A percentile compares a stretch with the other conserved stretches of the same genome.
These are phyloP conservation scores for Tetrahymena malaccensis DNA, from an alignment of 73 alveolate genomes.

Conservation along the genomic window DNA sequence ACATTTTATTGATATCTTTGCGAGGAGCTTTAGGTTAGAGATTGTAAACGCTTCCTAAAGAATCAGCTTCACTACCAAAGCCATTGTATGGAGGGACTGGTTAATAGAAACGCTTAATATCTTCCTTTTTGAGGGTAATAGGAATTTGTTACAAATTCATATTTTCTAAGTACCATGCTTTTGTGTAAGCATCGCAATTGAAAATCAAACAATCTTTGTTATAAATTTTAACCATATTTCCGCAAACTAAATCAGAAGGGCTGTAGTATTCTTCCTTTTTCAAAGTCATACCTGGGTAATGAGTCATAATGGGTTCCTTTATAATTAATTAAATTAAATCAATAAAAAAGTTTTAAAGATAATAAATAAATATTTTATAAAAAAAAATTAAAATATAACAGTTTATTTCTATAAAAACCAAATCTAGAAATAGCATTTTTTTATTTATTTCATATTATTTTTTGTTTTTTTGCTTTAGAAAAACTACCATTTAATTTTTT, in stretches of 20 bases:
- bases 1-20: slow-evolving; percentile 78
- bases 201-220: slow-evolving; percentile 79
- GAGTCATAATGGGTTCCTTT: slow-evolving; percentile 72
- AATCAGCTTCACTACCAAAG: slow-evolving; percentile 90
- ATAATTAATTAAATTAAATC: background rate
- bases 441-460: too few species aligned
- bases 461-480: too few species aligned
- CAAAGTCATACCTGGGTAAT: slow-evolving; percentile 90
- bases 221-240: slow-evolving; percentile 74
- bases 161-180: slow-evolving; percentile 78
- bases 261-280: slow-evolving; percentile 82
- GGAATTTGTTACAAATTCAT: slow-evolving; percentile 71
- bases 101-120: slow-evolving; percentile 60
- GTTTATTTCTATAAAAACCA: too few species aligned
- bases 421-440: too few species aligned
- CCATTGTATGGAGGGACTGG: slow-evolving; percentile 95
- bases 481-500: too few species aligned
- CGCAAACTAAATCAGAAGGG: slow-evolving; percentile 80
- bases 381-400: too few species aligned
- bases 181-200: slow-evolving; percentile 93
- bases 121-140: slow-evolving; percentile 60
- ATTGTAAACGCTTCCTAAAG: slow-evolving; percentile 75
- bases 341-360: too few species aligned
- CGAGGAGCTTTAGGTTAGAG: slow-evolving; percentile 83
- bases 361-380: too few species aligned